These are phyloP conservation scores for Penicillium sp. DNA, from an alignment of 2,329 filamentous ascomycete species.

Conservation along the genomic window DNA sequence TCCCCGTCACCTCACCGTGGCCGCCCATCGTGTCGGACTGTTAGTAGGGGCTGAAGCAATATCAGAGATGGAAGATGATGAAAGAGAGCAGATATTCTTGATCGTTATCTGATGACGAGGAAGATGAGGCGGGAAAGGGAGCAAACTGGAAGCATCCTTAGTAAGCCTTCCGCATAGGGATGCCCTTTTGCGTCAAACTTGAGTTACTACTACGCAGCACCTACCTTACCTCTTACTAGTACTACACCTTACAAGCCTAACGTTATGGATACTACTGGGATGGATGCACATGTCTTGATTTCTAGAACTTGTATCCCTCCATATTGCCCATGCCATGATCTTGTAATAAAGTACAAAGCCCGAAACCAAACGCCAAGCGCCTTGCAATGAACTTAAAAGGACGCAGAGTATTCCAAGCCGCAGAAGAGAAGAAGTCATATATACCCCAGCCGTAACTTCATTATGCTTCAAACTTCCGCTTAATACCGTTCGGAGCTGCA, in stretches of 20 bases:
- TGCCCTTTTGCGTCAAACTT: not conserved
- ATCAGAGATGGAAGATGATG: conserved; percentile 9
- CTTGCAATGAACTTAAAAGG: conserved; percentile 8
- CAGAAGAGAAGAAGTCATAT: conserved; percentile 7
- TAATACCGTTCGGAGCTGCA: conserved; percentile 36
- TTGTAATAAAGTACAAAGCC: conserved; percentile 6
- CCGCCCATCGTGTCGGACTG: conserved; percentile 49
- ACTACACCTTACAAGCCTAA: too few species aligned
- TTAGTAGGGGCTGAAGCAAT: conserved; percentile 1
- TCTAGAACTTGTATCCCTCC: not conserved
- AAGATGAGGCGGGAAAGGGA: conserved; percentile 8
- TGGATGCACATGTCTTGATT: not conserved
- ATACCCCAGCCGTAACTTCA: not conserved
- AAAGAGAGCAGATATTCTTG: not conserved
- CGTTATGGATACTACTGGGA: not conserved
- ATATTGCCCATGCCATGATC: conserved; percentile 6
- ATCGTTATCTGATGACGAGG: not conserved
- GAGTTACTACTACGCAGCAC: too few species aligned
- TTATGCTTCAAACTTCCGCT: conserved; percentile 44
- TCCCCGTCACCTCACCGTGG: conserved; percentile 52
- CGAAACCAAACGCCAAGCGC: conserved; percentile 9
- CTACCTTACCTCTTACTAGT: too few species aligned
- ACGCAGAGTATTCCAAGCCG: too few species aligned
- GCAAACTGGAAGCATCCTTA: conserved; percentile 7
- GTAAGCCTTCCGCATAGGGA: conserved; percentile 8